These are phyloP conservation scores for Teunomyces panamensis DNA, from an alignment of 805 yeast genomes.

Conservation along the genomic window DNA sequence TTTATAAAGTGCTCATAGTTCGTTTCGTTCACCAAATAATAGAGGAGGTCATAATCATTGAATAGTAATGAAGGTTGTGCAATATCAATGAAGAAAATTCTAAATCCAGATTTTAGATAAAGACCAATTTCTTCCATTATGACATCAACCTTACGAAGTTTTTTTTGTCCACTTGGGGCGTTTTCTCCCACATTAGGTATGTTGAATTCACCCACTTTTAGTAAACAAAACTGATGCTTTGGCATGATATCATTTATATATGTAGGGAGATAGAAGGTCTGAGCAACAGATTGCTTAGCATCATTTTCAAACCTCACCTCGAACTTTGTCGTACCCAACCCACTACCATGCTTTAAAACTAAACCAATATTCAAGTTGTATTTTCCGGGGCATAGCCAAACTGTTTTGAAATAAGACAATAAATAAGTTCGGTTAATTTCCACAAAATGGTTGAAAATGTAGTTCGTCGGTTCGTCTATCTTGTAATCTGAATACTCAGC, in stretches of 20 bases:
- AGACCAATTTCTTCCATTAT: slow-evolving; percentile 58
- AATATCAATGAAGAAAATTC: slow-evolving; percentile 43
- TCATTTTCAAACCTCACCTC: slow-evolving; percentile 35
- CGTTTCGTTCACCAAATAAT: slow-evolving; percentile 38
- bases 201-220: slow-evolving; percentile 50
- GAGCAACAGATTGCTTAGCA: slow-evolving; percentile 22
- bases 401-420: slow-evolving; percentile 42
- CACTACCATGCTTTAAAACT: slow-evolving; percentile 51
- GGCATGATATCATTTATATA: slow-evolving; percentile 59
- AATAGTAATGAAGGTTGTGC: slow-evolving; percentile 39
- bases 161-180: slow-evolving; percentile 9
- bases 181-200: slow-evolving; percentile 20
- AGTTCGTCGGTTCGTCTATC: slow-evolving; percentile 48
- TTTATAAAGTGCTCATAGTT: slow-evolving; percentile 44
- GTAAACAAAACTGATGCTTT: slow-evolving; percentile 44
- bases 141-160: slow-evolving; percentile 37
- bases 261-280: slow-evolving; percentile 54
- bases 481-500: slow-evolving; percentile 44
- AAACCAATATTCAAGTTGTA: slow-evolving; percentile 53
- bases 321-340: slow-evolving; percentile 58
- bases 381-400: slow-evolving; percentile 47
- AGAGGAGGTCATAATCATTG: slow-evolving; percentile 43
- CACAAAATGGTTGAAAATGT: slow-evolving; percentile 42
- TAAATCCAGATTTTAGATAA: slow-evolving; percentile 50
- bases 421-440: slow-evolving; percentile 50